Base-by-base conservation (phyloP, 1,284 basidiomycete species). In the Porphyrellus sp. region DNA sequence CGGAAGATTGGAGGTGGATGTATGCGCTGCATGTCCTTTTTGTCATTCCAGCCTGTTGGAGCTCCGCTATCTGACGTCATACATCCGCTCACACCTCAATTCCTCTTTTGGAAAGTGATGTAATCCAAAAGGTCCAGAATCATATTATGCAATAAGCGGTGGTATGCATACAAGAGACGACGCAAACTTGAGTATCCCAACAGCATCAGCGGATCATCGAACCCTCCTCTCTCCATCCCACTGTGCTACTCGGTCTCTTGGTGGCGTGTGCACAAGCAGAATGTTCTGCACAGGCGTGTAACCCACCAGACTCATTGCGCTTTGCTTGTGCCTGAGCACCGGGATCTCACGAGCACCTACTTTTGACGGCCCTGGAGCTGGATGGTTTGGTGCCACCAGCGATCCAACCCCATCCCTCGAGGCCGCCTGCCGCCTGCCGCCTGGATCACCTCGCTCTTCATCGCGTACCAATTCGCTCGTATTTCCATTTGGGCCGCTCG, bases 271-370 rank as follows among this genome's bases (percentile, higher is more conserved):
- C 9, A 82, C 79, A 28, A 89, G 70, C 8, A 89, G 63, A 16
- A 85, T 68, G 60, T 80, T 83, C 77, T 88, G 85, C 37, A 85
- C 85, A 20, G 87, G 83, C 23, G 87, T 88, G 52, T 89, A 75
- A 9, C 83, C 83, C 59, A 88, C 77, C 54, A 88, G 68, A 62
- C 79, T 79, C 45, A 86, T 63, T 44, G 77, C 66, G 67, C 82
- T 86, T 51, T 72, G 77, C 60, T 77, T 79, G 54, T 74, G 70
- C 57, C 79, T 71, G 51, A 84, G 60, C 30, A 70, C 68, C 31
- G 80, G 77, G 28, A 76, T 64, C 52, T 74, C 73, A 51, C 63
- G 69, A 28, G 73, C 65, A 51, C 73, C 73, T 41, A 41, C 54
- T 39, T 70, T 75, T 12, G 79, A 74, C 37, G 79, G 65, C 30